These are phyloP conservation scores for Pythium chondricola DNA, from an alignment of 352 stramenopile species.

Conservation along the genomic window DNA sequence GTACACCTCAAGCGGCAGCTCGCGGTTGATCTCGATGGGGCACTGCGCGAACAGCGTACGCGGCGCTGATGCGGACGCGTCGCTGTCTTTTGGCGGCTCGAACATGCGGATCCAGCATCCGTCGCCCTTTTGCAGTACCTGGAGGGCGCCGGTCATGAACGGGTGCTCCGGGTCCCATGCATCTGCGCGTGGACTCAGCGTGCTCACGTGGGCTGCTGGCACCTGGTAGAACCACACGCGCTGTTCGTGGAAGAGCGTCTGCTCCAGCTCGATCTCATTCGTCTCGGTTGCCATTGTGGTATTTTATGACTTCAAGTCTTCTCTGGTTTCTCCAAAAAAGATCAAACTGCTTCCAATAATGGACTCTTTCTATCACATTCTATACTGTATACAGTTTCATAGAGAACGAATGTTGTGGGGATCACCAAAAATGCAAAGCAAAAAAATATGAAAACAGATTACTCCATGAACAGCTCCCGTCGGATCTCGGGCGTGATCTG, in stretches of 20 bases:
- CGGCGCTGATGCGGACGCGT: neutral
- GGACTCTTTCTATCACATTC: slow-evolving; percentile 21
- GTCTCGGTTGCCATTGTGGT: slow-evolving; percentile 1
- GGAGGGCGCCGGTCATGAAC: slow-evolving; percentile 67
- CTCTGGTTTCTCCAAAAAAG: slow-evolving; percentile 1
- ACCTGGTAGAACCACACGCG: slow-evolving; percentile 87
- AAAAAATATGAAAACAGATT: slow-evolving; percentile 1
- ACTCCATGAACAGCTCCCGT: slow-evolving; percentile 92
- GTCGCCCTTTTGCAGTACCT: slow-evolving; percentile 68
- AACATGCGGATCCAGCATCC: slow-evolving; percentile 70
- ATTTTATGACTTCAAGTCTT: neutral
- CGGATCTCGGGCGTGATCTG: slow-evolving; percentile 99
- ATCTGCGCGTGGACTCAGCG: slow-evolving; percentile 68
- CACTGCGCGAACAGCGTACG: slow-evolving; percentile 74
- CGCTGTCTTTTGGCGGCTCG: slow-evolving; percentile 33
- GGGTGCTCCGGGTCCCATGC: slow-evolving; percentile 77
- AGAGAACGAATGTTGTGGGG: slow-evolving; percentile 3
- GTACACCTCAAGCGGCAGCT: slow-evolving; percentile 62
- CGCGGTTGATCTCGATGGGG: slow-evolving; percentile 57
- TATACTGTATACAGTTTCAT: slow-evolving; percentile 20
- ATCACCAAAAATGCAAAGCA: neutral
- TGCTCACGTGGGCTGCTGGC: slow-evolving; percentile 54
- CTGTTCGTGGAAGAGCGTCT: slow-evolving; percentile 66
- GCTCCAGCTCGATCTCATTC: slow-evolving; percentile 42
- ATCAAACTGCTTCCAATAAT: slow-evolving; percentile 17